phyloP scores from a whole-genome alignment of 106 monocot genomes.

The Platanthera zijinensis region DNA sequence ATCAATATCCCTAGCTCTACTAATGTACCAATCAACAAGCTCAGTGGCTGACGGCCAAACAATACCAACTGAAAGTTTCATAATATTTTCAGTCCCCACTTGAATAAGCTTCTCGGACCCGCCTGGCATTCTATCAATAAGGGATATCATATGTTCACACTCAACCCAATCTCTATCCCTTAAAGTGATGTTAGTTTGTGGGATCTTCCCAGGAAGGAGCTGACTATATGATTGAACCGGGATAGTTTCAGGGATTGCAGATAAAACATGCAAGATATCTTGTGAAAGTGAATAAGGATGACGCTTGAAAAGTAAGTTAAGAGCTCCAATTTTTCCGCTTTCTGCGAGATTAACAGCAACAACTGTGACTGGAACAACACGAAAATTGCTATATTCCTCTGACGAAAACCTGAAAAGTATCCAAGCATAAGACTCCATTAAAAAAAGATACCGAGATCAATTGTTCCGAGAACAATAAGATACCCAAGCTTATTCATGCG shows the following conservation, averaged over 20 bases:
- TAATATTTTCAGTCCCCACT: slow-evolving; percentile 53
- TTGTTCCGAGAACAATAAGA: neutral
- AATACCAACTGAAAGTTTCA: slow-evolving; percentile 45
- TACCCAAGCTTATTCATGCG: neutral
- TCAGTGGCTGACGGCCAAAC: slow-evolving; percentile 70
- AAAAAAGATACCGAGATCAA: neutral
- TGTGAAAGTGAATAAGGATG: slow-evolving; percentile 75
- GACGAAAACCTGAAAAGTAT: slow-evolving; percentile 42
- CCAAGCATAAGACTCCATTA: neutral
- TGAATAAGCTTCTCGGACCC: slow-evolving; percentile 26
- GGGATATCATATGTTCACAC: slow-evolving; percentile 53
- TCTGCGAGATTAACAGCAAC: slow-evolving; percentile 76
- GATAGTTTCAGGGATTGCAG: slow-evolving; percentile 87
- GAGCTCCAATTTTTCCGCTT: slow-evolving; percentile 90
- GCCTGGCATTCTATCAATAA: slow-evolving; percentile 28
- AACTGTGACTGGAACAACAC: slow-evolving; percentile 31
- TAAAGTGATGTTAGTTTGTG: slow-evolving; percentile 33
- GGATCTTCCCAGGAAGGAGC: slow-evolving; percentile 69
- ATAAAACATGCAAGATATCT: slow-evolving; percentile 48
- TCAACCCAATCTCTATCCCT: slow-evolving; percentile 94
- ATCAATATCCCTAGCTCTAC: slow-evolving; percentile 82
- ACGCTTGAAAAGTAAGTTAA: slow-evolving; percentile 88
- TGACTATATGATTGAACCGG: slow-evolving; percentile 80
- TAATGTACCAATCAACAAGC: slow-evolving; percentile 73
- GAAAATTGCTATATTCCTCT: slow-evolving; percentile 73